phyloP scores from a whole-genome alignment of 2,329 filamentous ascomycete species.

The Cercospora zeae-maydis region DNA sequence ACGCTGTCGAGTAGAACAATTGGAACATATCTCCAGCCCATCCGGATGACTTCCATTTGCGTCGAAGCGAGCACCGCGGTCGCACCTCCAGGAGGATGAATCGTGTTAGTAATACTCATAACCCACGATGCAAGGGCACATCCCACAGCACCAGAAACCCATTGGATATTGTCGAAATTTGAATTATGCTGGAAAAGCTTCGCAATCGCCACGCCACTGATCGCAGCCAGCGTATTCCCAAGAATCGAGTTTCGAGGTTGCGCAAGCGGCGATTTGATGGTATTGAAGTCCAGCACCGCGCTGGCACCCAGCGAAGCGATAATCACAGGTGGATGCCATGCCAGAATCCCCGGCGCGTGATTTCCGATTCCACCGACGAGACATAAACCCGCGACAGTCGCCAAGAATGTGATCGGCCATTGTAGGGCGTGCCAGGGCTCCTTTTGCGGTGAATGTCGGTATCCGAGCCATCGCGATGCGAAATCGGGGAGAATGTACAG shows the following conservation, averaged over 20 bases:
- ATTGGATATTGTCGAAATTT: constrained; percentile 39
- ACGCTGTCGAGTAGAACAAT: constrained; percentile 42
- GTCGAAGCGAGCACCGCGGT: constrained; percentile 47
- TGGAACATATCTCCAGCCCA: constrained; percentile 48
- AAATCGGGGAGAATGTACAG: constrained; percentile 62
- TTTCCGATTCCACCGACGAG: constrained; percentile 43
- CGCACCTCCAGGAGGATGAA: constrained; percentile 51
- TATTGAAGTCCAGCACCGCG: constrained; percentile 49
- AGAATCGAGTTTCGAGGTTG: constrained; percentile 48
- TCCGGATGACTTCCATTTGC: constrained; percentile 38
- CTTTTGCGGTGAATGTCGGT: constrained; percentile 37
- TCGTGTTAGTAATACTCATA: constrained; percentile 48
- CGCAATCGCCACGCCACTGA: constrained; percentile 44
- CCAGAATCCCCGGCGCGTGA: constrained; percentile 38
- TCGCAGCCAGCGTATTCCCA: constrained; percentile 45
- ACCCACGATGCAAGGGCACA: constrained; percentile 44
- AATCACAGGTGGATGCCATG: constrained; percentile 42
- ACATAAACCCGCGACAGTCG: constrained; percentile 44
- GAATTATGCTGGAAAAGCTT: constrained; percentile 45
- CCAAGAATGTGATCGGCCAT: constrained; percentile 44
- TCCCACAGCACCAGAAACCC: constrained; percentile 45
- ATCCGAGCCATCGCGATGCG: constrained; percentile 63
- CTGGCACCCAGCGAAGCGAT: constrained; percentile 47
- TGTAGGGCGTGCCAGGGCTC: constrained; percentile 44
- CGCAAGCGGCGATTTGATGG: constrained; percentile 46